These are phyloP conservation scores for Chaetothyriales sp. DNA, from an alignment of 2,329 filamentous ascomycete species.

Conservation along the genomic window DNA sequence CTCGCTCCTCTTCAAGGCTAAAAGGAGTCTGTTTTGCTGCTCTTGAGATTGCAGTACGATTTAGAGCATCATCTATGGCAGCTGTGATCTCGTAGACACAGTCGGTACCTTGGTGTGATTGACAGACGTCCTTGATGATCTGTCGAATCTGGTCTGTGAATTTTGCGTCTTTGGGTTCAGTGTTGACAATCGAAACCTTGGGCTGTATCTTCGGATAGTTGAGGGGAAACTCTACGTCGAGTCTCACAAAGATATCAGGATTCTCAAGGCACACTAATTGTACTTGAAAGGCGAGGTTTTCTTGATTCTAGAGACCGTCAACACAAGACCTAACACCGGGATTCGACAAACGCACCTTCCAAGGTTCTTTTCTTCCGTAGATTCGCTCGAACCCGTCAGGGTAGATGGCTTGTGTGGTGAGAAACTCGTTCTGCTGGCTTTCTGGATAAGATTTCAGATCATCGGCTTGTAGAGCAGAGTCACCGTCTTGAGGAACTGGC, in stretches of 20 bases:
- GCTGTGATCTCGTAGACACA: conserved; percentile 13
- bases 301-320: conserved; percentile 7
- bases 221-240: conserved; percentile 17
- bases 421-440: conserved; percentile 14
- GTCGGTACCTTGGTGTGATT: conserved; percentile 9
- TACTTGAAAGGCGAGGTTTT: conserved; percentile 16
- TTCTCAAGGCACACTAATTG: conserved; percentile 10
- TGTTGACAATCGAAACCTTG: conserved; percentile 13
- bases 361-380: conserved; percentile 14
- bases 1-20: conserved; percentile 17
- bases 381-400: conserved; percentile 14
- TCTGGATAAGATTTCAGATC: conserved; percentile 8
- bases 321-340: not conserved
- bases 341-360: conserved; percentile 9
- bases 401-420: conserved; percentile 15
- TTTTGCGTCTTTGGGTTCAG: conserved; percentile 11
- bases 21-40: conserved; percentile 7
- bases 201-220: conserved; percentile 17
- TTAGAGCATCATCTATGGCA: conserved; percentile 14
- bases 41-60: conserved; percentile 7
- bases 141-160: conserved; percentile 9
- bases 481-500: not conserved
- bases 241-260: conserved; percentile 12
- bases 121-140: conserved; percentile 8
- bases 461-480: not conserved